phyloP scores from a whole-genome alignment of 108 stramenopile species.

The Cyclotella cryptica region DNA sequence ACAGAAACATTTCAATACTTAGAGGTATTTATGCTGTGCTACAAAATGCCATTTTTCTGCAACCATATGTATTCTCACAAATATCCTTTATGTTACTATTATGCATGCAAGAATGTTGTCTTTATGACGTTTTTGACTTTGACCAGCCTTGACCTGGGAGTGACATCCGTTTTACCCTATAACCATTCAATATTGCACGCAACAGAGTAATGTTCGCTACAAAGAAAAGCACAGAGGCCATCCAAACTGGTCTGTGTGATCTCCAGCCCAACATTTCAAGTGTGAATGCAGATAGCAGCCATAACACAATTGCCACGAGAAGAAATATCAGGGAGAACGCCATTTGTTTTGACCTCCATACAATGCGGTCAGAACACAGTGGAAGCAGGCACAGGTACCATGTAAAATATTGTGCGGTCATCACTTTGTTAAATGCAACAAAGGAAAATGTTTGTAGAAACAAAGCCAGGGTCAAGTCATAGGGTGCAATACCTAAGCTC shows the following conservation, averaged over 20 bases:
- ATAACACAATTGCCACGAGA: conserved; percentile 56
- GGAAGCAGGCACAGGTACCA: conserved; percentile 95
- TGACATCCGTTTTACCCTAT: conserved; percentile 6
- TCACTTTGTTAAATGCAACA: conserved; percentile 98
- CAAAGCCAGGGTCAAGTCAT: conserved; percentile 75
- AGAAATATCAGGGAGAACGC: conserved; percentile 43
- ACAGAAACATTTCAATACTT: too few relatives aligned
- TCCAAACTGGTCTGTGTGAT: conserved; percentile 78
- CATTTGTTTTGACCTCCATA: conserved; percentile 48
- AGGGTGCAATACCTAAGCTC: conserved; percentile 77
- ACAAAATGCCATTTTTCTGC: too few relatives aligned
- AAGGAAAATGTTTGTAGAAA: conserved; percentile 95
- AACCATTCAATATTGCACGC: conserved; percentile 57
- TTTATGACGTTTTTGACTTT: not conserved
- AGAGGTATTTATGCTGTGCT: too few relatives aligned
- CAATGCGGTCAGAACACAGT: conserved; percentile 65
- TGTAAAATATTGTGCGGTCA: conserved; percentile 97
- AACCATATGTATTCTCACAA: too few relatives aligned
- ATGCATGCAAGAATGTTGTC: too few relatives aligned
- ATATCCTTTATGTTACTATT: too few relatives aligned
- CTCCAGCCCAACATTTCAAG: conserved; percentile 88
- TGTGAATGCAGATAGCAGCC: conserved; percentile 81
- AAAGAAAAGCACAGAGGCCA: conserved; percentile 77
- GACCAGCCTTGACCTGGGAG: conserved; percentile 18
- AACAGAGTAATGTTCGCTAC: conserved; percentile 78